Base-by-base conservation (phyloP, 2,329 filamentous ascomycete genomes). In the Penicillium sp. region DNA sequence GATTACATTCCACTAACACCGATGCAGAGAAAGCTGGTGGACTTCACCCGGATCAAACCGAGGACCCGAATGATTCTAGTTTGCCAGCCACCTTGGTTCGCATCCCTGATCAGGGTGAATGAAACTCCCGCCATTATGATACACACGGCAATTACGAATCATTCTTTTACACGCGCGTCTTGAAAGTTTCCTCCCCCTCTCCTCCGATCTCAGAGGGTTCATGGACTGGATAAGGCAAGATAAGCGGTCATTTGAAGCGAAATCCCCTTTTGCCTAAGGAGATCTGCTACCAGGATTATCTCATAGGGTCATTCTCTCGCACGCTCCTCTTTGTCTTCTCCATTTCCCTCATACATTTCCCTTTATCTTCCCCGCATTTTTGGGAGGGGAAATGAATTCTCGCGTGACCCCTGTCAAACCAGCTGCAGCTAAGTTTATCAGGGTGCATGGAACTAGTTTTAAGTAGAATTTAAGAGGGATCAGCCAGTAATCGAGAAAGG, bases 51-150 rank as follows among this genome's bases (percentile, higher is more conserved):
- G 50, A 27, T 55, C 54, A 55, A 58, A 11, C 55, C 62, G 57
- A 93, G 87, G 69, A 93, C 83, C 65, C 90, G 84, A 79, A 93
- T 92, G 68, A 96, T 26, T 51, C 63, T 47, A 61, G 61, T 22
- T 63, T 78, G 29, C 76, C 76, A 52, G 71, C 75, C 48, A 77
- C 76, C 10, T 64, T 79, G 55, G 76, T 79, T 57, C 73, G 77
- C 56, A 78, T 79, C 57, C 75, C 76, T 43, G 68, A 27, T 19
- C 52, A 54, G n/a, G 55, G 60, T 49, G 65, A 67, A 54, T 66
- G 62, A 67, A 59, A 37, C 51, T n/a, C 3, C 9, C 39, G 39
- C 19, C 9, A 22, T 50, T 27, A 49, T 26, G 33, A 21, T 21
- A 16, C 21, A 19, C 19, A 31, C 31, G n/a, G 43, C 21, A 43